Evolutionary conservation across 352 stramenopile species (phyloP).

Genomic region (Paralagenidium karlingii): DNA sequence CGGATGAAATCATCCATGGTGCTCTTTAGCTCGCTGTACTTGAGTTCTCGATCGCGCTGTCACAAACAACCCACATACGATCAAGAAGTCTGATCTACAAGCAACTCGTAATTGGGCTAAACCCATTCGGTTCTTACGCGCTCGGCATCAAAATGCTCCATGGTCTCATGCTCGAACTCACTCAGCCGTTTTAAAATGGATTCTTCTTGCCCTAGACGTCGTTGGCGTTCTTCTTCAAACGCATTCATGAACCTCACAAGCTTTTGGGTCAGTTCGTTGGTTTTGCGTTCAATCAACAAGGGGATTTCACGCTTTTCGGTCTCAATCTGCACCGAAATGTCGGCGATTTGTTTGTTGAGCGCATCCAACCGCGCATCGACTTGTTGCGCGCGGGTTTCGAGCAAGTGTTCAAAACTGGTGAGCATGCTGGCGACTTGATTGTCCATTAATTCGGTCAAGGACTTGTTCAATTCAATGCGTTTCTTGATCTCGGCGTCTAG

Average conservation of each 20-base stretch:
- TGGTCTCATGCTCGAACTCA: slow-evolving; percentile 66
- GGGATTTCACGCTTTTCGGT: slow-evolving; percentile 84
- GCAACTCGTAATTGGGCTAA: no score
- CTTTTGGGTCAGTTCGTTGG: slow-evolving; percentile 82
- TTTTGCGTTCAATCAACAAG: slow-evolving; percentile 80
- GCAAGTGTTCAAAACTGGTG: slow-evolving; percentile 53
- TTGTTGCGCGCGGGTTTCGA: slow-evolving; percentile 66
- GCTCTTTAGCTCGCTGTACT: slow-evolving; percentile 60
- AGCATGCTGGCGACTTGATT: slow-evolving; percentile 83
- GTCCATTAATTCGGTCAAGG: slow-evolving; percentile 83
- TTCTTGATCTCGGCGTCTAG: slow-evolving; percentile 90
- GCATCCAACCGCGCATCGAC: slow-evolving; percentile 52
- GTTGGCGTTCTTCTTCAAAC: slow-evolving; percentile 77
- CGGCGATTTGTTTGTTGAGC: slow-evolving; percentile 69
- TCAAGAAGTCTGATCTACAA: no score
- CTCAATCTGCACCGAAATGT: slow-evolving; percentile 69
- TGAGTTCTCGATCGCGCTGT: slow-evolving; percentile 37
- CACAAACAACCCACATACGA: not conserved
- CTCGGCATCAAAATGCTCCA: slow-evolving; percentile 61
- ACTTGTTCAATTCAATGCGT: slow-evolving; percentile 91
- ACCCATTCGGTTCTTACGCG: no score
- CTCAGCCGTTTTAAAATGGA: slow-evolving; percentile 86
- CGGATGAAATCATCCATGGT: slow-evolving; percentile 53
- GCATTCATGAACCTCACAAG: slow-evolving; percentile 82
- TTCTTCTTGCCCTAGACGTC: slow-evolving; percentile 76